phyloP scores from a whole-genome alignment of 306 rosid species.

The Senna siamea region DNA sequence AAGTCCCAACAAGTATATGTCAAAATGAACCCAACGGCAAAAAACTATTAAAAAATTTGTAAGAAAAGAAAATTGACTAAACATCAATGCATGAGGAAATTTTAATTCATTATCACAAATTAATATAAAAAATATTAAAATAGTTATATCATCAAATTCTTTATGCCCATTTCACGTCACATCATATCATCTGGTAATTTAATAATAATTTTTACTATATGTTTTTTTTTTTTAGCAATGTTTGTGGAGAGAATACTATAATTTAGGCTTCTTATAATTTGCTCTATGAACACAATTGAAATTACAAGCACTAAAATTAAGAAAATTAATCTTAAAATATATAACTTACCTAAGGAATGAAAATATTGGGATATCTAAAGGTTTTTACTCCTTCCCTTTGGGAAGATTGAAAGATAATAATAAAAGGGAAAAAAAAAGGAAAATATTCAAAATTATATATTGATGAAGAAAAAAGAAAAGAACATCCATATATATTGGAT shows the following conservation, averaged over 20 bases:
- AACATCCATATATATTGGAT: conserved; percentile 21
- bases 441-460: conserved; percentile 33
- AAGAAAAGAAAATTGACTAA: conserved; percentile 13
- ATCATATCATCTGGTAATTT: too few species aligned
- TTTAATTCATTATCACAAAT: conserved; percentile 1
- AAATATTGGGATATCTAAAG: conserved; percentile 38
- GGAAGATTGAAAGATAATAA: conserved; percentile 45
- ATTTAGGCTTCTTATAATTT: conserved; percentile 4
- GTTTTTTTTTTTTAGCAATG: background rate
- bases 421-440: background rate
- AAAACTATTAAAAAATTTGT: conserved; percentile 11
- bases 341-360: conserved; percentile 29
- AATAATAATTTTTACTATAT: too few species aligned
- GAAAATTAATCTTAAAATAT: background rate
- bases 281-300: background rate
- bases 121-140: background rate
- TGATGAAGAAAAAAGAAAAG: background rate
- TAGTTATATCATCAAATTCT: background rate
- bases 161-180: background rate
- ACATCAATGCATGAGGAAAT: background rate
- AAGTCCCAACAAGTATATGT: background rate
- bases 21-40: conserved; percentile 21
- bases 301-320: background rate
- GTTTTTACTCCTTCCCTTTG: conserved; percentile 54
- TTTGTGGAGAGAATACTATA: too few species aligned